Percentiles rank a stretch among this genome's conserved stretches.
These are phyloP conservation scores for Leptodontidium sp. DNA, from an alignment of 2,329 filamentous ascomycete species.

Conservation along the genomic window DNA sequence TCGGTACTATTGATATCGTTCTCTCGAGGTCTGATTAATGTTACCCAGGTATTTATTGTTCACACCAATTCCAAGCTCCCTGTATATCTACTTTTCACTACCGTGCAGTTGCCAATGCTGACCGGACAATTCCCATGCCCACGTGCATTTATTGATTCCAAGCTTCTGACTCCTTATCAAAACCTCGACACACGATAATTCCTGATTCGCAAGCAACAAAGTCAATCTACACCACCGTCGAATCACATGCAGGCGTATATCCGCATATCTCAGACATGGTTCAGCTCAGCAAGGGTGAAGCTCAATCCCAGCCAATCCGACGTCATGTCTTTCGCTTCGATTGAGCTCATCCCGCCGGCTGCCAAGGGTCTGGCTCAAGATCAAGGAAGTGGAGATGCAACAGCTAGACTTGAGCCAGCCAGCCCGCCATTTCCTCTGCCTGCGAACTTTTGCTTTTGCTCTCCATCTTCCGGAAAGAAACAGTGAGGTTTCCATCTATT, in stretches of 20 bases:
- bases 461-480: not conserved
- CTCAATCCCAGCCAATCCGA: slow-evolving; percentile 1
- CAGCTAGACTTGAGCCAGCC: not conserved
- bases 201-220: not conserved
- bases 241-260: not conserved
- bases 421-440: not conserved
- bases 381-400: slow-evolving; percentile 28
- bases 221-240: not conserved
- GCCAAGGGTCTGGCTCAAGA: slow-evolving; percentile 16
- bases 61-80: not conserved
- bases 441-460: not conserved
- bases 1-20: not conserved
- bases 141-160: not conserved
- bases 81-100: too few relatives aligned
- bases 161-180: not conserved
- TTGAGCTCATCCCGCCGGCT: not conserved
- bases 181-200: slow-evolving; percentile 5
- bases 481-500: not conserved
- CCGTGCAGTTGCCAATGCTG: not conserved
- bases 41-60: not conserved
- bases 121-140: not conserved
- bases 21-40: not conserved
- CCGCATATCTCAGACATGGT: slow-evolving; percentile 1
- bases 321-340: slow-evolving; percentile 3
- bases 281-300: too few relatives aligned